phyloP scores from a whole-genome alignment of 1,284 basidiomycete species.

The Boletellus deceptivus region DNA sequence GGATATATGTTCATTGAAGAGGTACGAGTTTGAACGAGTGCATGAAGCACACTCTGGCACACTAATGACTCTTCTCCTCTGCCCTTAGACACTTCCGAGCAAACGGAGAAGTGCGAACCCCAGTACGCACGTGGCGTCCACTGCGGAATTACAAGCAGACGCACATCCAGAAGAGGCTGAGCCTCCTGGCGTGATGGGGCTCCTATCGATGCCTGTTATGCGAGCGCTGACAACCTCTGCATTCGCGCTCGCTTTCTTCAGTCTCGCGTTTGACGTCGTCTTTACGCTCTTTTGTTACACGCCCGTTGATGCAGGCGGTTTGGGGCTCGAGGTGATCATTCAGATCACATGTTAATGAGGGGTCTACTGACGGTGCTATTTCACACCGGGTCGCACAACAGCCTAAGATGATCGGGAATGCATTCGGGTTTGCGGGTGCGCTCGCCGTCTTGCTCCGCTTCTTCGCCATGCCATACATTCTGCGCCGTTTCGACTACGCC shows the following conservation, averaged over 20 bases:
- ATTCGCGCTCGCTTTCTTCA: conserved; percentile 18
- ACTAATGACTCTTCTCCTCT: neutral
- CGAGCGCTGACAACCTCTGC: conserved; percentile 21
- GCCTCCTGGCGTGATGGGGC: neutral
- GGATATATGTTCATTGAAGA: conserved; percentile 25
- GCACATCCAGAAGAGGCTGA: neutral
- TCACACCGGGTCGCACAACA: neutral
- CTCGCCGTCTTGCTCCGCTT: conserved; percentile 14
- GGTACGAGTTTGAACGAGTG: conserved; percentile 4
- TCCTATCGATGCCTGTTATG: conserved; percentile 21
- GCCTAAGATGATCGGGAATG: conserved; percentile 20
- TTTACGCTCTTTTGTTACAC: conserved; percentile 23
- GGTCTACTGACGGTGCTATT: neutral
- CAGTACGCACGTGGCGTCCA: neutral
- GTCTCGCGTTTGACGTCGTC: conserved; percentile 21
- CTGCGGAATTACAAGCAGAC: neutral
- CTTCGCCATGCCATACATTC: conserved; percentile 20
- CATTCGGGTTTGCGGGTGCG: conserved; percentile 15
- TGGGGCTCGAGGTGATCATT: conserved; percentile 18
- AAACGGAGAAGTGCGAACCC: conserved; percentile 10
- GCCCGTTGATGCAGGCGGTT: conserved; percentile 14
- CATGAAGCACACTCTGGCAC: neutral
- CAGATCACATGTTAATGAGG: neutral
- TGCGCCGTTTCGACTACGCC: conserved; percentile 20
- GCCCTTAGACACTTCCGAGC: conserved; percentile 19